Evolutionary conservation across 768 basidiomycete genomes (phyloP).

Genomic region (Cyclocybe cylindracea): DNA sequence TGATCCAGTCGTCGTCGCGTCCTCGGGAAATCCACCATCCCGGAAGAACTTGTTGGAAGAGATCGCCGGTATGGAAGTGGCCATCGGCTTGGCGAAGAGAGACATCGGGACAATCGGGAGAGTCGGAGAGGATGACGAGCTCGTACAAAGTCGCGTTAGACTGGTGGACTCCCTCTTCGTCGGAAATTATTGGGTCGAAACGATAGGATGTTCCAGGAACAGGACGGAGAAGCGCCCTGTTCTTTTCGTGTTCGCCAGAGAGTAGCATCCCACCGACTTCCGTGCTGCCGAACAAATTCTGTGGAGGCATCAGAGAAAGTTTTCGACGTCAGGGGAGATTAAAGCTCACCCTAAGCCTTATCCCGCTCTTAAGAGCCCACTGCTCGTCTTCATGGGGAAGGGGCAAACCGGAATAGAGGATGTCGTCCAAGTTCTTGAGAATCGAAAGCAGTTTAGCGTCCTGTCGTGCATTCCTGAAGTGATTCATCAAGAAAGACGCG

Average conservation of each 20-base stretch:
- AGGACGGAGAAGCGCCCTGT: conserved; percentile 53
- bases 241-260: conserved; percentile 55
- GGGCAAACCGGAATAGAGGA: conserved; percentile 66
- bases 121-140: conserved; percentile 66
- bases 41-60: conserved; percentile 65
- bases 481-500: conserved; percentile 62
- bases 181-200: conserved; percentile 58
- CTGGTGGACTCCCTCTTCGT: conserved; percentile 45
- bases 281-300: conserved; percentile 84
- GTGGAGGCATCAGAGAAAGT: conserved; percentile 2
- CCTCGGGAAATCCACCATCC: conserved; percentile 68
- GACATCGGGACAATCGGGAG: conserved; percentile 66
- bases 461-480: conserved; percentile 59
- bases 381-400: conserved; percentile 69
- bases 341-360: conserved; percentile 58
- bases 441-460: conserved; percentile 62
- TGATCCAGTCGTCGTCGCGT: conserved; percentile 85
- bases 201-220: conserved; percentile 66
- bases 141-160: conserved; percentile 62
- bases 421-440: conserved; percentile 59
- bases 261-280: conserved; percentile 76
- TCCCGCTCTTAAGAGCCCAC: conserved; percentile 64
- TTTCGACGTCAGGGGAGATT: background rate
- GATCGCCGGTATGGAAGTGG: conserved; percentile 78
- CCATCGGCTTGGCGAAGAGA: conserved; percentile 64